Evolutionary conservation across 78 protist species (phyloP), one percentile per base, ranked within the genome.

Genomic region (Dictyostelium citrinum): DNA sequence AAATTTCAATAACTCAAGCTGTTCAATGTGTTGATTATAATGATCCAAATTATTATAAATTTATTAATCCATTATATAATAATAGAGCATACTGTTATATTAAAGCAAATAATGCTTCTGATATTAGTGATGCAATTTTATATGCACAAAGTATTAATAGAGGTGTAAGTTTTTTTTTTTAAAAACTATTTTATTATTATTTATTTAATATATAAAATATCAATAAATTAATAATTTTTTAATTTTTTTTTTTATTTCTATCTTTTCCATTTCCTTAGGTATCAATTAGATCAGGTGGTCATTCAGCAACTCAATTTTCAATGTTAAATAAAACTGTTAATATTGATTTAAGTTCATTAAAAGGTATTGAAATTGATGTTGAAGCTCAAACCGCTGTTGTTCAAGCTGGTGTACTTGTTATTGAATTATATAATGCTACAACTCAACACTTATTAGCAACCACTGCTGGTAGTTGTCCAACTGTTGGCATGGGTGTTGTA

Each of bases 401-500:
- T 5, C 71, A 76, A 61, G 20, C 80, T 5, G 92, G 92, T 39
- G 79, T 64, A 16, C 16, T 1, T 7, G 43, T 35, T 27, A 29
- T 29, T 17, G 84, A 86, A 16, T 37, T 86, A 3, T 86, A 86
- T 60, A 77, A 39, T 12, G 43, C 29, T 0, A 71, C 92, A 5
- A 76, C 70, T 12, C 20, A 33, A 22, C 5, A 58, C 3, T 49
- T 14, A 1, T 41, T 67, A 7, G 84, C 74, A n/a, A 74, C 78
- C 11, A 35, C 92, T 11, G 92, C 70, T 31, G 92, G 92, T 10
- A 33, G 79, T 9, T 86, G 92, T 77, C 92, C 92, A 39, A 76
- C 84, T 24, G 92, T 86, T 10, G 35, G 35, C 27, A 22, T 31
- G 41, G 92, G 83, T 60, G 16, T 86, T 24, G 43, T 46, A 3